These are phyloP conservation scores for Acer negundo DNA, from an alignment of 345 rosid species.

Conservation along the genomic window DNA sequence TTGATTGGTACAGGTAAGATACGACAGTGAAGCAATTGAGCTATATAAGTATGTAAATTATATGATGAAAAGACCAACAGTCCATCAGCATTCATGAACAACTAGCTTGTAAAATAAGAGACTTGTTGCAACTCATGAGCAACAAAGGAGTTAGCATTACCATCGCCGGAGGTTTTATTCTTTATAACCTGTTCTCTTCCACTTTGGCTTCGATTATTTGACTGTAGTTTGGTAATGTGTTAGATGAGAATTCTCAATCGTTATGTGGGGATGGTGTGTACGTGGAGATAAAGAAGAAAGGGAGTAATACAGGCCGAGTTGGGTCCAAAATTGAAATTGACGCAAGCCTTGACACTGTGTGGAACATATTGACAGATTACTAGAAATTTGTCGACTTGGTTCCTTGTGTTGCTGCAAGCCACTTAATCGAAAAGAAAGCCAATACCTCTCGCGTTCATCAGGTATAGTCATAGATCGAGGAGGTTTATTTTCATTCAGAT, in stretches of 20 bases:
- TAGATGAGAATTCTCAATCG: constrained; percentile 39
- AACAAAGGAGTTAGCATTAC: neutral
- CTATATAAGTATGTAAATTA: no score
- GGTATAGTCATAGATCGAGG: constrained; percentile 33
- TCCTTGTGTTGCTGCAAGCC: constrained; percentile 80
- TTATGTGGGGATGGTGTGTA: constrained; percentile 52
- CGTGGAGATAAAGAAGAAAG: constrained; percentile 59
- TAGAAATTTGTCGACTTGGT: constrained; percentile 74
- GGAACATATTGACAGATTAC: constrained; percentile 80
- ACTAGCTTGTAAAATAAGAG: neutral
- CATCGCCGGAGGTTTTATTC: neutral
- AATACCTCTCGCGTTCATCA: constrained; percentile 73
- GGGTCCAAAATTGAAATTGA: constrained; percentile 70
- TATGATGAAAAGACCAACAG: neutral
- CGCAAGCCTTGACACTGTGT: constrained; percentile 66
- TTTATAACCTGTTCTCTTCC: neutral
- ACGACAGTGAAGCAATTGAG: neutral
- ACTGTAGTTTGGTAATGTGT: constrained; percentile 7
- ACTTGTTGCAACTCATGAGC: neutral
- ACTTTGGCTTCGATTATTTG: neutral
- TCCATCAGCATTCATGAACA: neutral
- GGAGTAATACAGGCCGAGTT: constrained; percentile 62
- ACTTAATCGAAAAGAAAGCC: constrained; percentile 68
- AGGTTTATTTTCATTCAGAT: no score
- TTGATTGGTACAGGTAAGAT: neutral